These are phyloP conservation scores for Cladosporium halotolerans DNA, from an alignment of 2,329 filamentous ascomycete species.

Conservation along the genomic window DNA sequence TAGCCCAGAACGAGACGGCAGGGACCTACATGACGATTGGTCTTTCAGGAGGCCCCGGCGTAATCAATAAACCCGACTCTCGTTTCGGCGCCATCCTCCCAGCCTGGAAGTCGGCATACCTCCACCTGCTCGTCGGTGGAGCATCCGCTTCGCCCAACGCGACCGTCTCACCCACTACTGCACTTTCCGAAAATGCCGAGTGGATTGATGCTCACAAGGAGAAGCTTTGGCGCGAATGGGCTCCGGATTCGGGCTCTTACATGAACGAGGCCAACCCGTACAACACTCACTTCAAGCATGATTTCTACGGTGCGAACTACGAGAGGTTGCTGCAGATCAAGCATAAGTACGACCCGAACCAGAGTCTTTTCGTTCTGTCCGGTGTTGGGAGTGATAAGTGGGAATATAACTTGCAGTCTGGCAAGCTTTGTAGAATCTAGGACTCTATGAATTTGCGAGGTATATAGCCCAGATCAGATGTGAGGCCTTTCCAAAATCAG, in stretches of 20 bases:
- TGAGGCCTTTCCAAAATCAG: too few species aligned
- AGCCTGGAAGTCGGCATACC: constrained; percentile 32
- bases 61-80: constrained; percentile 23
- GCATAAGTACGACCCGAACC: constrained; percentile 27
- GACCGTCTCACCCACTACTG: constrained; percentile 11
- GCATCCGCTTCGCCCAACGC: constrained; percentile 12
- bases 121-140: constrained; percentile 27
- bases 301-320: constrained; percentile 28
- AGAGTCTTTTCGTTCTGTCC: constrained; percentile 18
- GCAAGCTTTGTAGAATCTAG: constrained; percentile 17
- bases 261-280: constrained; percentile 41
- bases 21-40: constrained; percentile 25
- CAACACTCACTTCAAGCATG: constrained; percentile 26
- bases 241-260: constrained; percentile 39
- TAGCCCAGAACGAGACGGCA: constrained; percentile 17
- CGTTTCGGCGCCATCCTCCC: constrained; percentile 26
- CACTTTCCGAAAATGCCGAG: constrained; percentile 11
- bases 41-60: constrained; percentile 24
- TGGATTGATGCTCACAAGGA: constrained; percentile 21
- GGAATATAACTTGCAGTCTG: constrained; percentile 20
- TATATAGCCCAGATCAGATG: too few species aligned
- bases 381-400: constrained; percentile 8
- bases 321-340: constrained; percentile 26
- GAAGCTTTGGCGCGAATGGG: constrained; percentile 30
- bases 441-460: too few species aligned